A percentile compares a stretch with the other conserved stretches of the same genome.
These are phyloP conservation scores for Coemansia sp. DNA, from an alignment of 192 early-diverging fungal genomes.

Conservation along the genomic window DNA sequence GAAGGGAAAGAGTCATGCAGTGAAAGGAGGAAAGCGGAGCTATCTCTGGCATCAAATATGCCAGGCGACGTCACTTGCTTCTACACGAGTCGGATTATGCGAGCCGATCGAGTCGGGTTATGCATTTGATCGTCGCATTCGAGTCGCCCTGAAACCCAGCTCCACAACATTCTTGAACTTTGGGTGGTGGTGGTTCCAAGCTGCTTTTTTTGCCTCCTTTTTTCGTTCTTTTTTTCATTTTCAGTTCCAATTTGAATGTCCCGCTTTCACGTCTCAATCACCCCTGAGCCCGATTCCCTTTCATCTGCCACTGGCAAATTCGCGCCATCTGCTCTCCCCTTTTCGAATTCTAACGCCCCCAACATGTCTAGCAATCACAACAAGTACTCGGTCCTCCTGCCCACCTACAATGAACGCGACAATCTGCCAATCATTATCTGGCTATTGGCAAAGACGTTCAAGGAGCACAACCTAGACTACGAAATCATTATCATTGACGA, in stretches of 20 bases:
- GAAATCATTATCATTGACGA: constrained; percentile 99
- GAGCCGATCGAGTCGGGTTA: not conserved
- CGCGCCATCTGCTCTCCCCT: constrained; percentile 35
- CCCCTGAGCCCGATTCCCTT: constrained; percentile 52
- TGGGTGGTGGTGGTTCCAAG: not conserved
- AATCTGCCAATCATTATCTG: constrained; percentile 96
- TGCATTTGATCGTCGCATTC: not conserved
- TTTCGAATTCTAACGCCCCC: constrained; percentile 17
- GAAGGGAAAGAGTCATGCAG: not conserved
- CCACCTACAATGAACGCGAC: constrained; percentile 97
- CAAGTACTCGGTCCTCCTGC: constrained; percentile 92
- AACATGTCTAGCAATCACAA: constrained; percentile 51
- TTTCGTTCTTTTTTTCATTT: too few species aligned
- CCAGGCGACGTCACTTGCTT: not conserved
- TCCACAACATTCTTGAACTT: not conserved
- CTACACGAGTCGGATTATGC: not conserved
- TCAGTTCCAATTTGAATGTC: constrained; percentile 33
- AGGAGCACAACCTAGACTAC: constrained; percentile 84
- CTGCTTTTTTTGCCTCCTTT: not conserved
- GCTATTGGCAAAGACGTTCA: constrained; percentile 88
- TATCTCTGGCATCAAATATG: not conserved
- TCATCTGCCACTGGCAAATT: constrained; percentile 26
- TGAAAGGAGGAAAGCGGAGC: not conserved
- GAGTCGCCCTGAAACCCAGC: not conserved
- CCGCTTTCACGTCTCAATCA: constrained; percentile 55